A percentile compares a stretch with the other conserved stretches of the same genome.
These are phyloP conservation scores for Rhizopus delemar DNA, from an alignment of 371 early-diverging fungal species.

Conservation along the genomic window DNA sequence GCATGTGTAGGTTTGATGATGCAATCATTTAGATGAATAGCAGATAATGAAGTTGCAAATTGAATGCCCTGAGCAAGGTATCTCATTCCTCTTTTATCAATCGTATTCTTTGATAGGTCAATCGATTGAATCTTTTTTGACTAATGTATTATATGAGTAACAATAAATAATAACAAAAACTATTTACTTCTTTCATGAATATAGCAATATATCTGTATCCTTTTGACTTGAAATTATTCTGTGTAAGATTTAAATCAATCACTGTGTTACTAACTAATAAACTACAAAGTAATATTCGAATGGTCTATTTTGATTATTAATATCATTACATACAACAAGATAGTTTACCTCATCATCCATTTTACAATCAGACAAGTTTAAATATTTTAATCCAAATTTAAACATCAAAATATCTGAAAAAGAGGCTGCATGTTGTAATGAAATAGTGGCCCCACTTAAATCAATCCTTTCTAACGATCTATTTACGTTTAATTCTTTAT, in stretches of 20 bases:
- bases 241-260: constrained; percentile 28
- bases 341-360: constrained; percentile 39
- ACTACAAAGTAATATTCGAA: constrained; percentile 43
- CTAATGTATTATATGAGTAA: constrained; percentile 15
- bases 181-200: constrained; percentile 45
- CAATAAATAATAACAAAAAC: neutral
- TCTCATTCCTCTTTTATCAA: constrained; percentile 57
- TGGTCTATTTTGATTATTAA: constrained; percentile 25
- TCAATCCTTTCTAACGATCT: constrained; percentile 17
- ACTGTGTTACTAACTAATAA: constrained; percentile 39
- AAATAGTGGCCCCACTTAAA: constrained; percentile 21
- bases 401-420: constrained; percentile 31
- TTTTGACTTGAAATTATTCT: constrained; percentile 41
- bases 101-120: constrained; percentile 35
- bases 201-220: constrained; percentile 50
- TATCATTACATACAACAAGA: neutral
- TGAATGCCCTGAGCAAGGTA: constrained; percentile 61
- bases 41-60: constrained; percentile 50
- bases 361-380: constrained; percentile 39
- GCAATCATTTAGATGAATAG: constrained; percentile 62
- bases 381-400: constrained; percentile 25
- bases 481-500: neutral
- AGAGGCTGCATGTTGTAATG: constrained; percentile 22
- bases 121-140: constrained; percentile 41
- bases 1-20: constrained; percentile 36